Conservation (phyloP, 331 rosid species). For the Prunus yedoensis region DNA sequence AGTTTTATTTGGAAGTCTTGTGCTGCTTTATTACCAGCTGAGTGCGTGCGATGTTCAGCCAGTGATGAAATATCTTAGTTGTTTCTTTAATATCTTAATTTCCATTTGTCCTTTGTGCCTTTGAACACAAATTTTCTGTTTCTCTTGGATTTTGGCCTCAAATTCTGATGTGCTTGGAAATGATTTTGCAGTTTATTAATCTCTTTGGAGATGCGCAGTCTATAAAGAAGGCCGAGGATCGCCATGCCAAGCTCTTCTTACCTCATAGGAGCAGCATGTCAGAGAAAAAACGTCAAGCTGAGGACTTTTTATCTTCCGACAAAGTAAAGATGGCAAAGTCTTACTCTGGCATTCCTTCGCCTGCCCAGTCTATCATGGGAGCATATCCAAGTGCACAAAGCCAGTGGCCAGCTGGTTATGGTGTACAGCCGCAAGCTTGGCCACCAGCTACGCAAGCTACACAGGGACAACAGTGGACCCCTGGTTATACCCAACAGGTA, state of each 20-base stretch:
- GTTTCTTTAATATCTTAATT: neutral
- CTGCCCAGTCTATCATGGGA: slow-evolving; percentile 77
- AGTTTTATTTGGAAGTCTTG: neutral
- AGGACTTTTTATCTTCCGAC: slow-evolving; percentile 83
- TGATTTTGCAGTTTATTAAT: slow-evolving; percentile 74
- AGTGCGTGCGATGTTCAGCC: neutral
- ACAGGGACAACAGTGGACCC: slow-evolving; percentile 95
- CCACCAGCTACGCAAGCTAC: slow-evolving; percentile 74
- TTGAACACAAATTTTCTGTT: neutral
- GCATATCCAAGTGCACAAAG: slow-evolving; percentile 82
- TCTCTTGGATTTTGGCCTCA: neutral
- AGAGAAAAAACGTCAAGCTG: slow-evolving; percentile 93
- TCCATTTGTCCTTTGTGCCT: neutral
- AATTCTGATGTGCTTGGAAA: slow-evolving; percentile 12
- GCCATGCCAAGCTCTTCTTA: slow-evolving; percentile 89
- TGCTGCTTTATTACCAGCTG: neutral
- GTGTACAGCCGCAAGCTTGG: slow-evolving; percentile 92
- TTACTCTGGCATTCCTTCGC: slow-evolving; percentile 65
- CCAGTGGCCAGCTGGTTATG: slow-evolving; percentile 85
- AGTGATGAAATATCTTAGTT: neutral
- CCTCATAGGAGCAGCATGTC: slow-evolving; percentile 75
- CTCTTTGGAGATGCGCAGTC: slow-evolving; percentile 86
- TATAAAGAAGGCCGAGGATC: slow-evolving; percentile 89
- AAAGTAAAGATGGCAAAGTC: slow-evolving; percentile 72
- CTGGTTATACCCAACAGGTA: slow-evolving; percentile 91